Conservation (phyloP, 768 basidiomycete species). For the Phanerochaete sordida region DNA sequence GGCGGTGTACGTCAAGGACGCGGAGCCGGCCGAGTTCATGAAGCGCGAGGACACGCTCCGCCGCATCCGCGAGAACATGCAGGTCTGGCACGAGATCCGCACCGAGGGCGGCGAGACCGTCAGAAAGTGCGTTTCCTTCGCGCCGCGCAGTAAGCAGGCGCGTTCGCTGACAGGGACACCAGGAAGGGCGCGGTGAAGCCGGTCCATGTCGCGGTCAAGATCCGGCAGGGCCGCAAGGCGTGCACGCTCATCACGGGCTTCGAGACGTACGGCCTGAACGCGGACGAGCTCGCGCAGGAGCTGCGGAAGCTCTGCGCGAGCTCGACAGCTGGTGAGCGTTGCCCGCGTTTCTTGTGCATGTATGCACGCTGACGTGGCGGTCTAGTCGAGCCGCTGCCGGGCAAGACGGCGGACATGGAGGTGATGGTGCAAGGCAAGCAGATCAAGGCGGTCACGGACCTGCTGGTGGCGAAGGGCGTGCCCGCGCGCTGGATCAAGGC, state of each 20-base stretch:
- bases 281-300: slow-evolving; percentile 76
- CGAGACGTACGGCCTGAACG: slow-evolving; percentile 69
- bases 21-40: slow-evolving; percentile 44
- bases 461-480: slow-evolving; percentile 66
- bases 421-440: slow-evolving; percentile 89
- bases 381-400: slow-evolving; percentile 57
- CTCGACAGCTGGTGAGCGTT: slow-evolving; percentile 63
- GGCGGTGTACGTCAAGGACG: slow-evolving; percentile 29
- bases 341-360: neutral
- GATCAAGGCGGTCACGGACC: slow-evolving; percentile 56
- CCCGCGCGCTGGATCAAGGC: slow-evolving; percentile 80
- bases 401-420: slow-evolving; percentile 58
- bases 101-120: slow-evolving; percentile 53
- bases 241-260: slow-evolving; percentile 76
- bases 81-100: slow-evolving; percentile 66
- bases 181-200: slow-evolving; percentile 80
- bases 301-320: slow-evolving; percentile 75
- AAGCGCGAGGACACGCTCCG: slow-evolving; percentile 62
- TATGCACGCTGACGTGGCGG: neutral
- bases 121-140: slow-evolving; percentile 50
- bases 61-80: slow-evolving; percentile 63
- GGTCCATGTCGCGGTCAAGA: slow-evolving; percentile 65
- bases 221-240: slow-evolving; percentile 75
- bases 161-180: neutral
- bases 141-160: neutral